These are phyloP conservation scores for Penicillium argentinense DNA, from an alignment of 495 filamentous ascomycete genomes.

Conservation along the genomic window DNA sequence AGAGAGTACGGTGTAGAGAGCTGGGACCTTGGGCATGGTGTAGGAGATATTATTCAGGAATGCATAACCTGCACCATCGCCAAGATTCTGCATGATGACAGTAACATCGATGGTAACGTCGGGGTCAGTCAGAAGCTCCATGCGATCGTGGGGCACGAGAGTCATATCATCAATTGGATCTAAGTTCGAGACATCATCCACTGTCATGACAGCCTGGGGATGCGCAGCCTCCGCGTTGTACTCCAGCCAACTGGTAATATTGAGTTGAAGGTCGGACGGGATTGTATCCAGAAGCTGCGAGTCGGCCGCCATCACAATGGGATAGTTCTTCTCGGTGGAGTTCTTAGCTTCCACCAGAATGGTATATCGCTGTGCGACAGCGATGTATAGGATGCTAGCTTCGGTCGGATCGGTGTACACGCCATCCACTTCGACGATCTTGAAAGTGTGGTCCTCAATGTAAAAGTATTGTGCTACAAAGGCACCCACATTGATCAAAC, in stretches of 20 bases:
- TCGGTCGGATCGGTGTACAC: conserved; percentile 55
- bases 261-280: conserved; percentile 49
- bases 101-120: conserved; percentile 29
- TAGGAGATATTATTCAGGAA: conserved; percentile 83
- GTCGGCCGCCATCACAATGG: conserved; percentile 52
- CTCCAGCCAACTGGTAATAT: conserved; percentile 75
- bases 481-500: conserved; percentile 72
- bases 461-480: conserved; percentile 77
- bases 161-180: conserved; percentile 52
- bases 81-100: conserved; percentile 51
- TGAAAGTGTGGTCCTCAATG: conserved; percentile 69
- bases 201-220: conserved; percentile 47
- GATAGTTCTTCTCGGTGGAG: conserved; percentile 61
- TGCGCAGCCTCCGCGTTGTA: conserved; percentile 60
- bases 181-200: conserved; percentile 43
- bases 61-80: conserved; percentile 45
- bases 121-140: conserved; percentile 33
- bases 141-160: conserved; percentile 49
- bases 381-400: conserved; percentile 62
- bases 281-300: conserved; percentile 31
- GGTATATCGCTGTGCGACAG: conserved; percentile 69
- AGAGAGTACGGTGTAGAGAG: conserved; percentile 71
- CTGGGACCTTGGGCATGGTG: conserved; percentile 69
- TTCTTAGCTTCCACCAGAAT: conserved; percentile 68
- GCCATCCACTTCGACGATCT: conserved; percentile 56